A percentile compares a stretch with the other conserved stretches of the same genome.
phyloP scores from a whole-genome alignment of 192 early-diverging fungal genomes.

The Entrophospora sp. region DNA sequence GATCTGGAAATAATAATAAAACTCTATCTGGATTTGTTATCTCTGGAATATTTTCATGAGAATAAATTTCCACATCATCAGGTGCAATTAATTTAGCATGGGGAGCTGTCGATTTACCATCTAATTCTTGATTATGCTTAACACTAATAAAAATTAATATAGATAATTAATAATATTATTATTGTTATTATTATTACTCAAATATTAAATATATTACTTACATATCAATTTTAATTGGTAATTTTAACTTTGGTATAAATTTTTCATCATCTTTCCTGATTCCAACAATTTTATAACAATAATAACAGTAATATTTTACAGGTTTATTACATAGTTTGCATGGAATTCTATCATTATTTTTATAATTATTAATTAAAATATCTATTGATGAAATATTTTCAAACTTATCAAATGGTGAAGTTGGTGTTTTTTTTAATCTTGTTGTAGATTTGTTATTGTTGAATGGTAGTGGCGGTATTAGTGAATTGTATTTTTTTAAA shows the following conservation, averaged over 20 bases:
- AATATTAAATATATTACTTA: conserved; percentile 37
- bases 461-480: too few species aligned
- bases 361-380: too few species aligned
- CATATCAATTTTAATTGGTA: conserved; percentile 67
- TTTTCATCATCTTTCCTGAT: conserved; percentile 27
- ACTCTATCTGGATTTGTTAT: conserved; percentile 56
- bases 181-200: too few species aligned
- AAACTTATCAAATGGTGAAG: too few species aligned
- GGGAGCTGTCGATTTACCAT: conserved; percentile 80
- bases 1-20: conserved; percentile 69
- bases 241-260: conserved; percentile 54
- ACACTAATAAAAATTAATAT: too few species aligned
- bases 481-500: too few species aligned
- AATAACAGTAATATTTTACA: conserved; percentile 64
- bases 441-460: too few species aligned
- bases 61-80: conserved; percentile 54
- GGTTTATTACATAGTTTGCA: conserved; percentile 60
- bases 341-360: too few species aligned
- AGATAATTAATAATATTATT: conserved; percentile 65
- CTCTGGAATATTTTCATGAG: conserved; percentile 38
- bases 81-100: conserved; percentile 76
- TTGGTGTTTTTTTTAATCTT: too few species aligned
- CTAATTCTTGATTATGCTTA: conserved; percentile 62
- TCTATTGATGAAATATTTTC: too few species aligned
- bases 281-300: conserved; percentile 52